Conservation (phyloP, 495 filamentous ascomycete genomes). For the Podospora pseudopauciseta region DNA sequence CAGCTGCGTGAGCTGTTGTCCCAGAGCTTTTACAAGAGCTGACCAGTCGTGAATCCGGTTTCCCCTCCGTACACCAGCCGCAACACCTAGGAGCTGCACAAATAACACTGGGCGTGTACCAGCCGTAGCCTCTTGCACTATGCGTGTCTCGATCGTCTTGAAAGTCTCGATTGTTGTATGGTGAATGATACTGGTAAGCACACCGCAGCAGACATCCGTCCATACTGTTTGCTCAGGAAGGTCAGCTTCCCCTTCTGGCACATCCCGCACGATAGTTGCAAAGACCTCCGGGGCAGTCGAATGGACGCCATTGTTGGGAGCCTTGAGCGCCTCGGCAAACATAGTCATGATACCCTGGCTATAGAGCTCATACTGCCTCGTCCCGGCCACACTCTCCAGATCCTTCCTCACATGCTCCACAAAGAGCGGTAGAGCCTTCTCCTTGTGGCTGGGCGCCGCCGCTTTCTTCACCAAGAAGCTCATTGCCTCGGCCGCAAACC, state of each 20-base stretch:
- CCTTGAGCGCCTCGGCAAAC: conserved; percentile 83
- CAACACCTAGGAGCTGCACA: conserved; percentile 61
- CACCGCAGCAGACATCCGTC: conserved; percentile 66
- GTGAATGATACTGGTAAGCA: conserved; percentile 76
- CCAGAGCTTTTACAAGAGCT: conserved; percentile 53
- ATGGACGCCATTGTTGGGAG: conserved; percentile 73
- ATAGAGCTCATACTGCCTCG: conserved; percentile 58
- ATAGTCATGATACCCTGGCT: conserved; percentile 85
- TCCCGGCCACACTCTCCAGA: conserved; percentile 50
- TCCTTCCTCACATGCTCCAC: conserved; percentile 66
- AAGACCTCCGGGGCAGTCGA: conserved; percentile 74
- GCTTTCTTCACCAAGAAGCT: conserved; percentile 91
- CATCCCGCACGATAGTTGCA: conserved; percentile 52
- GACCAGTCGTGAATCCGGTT: conserved; percentile 71
- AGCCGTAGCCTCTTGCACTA: conserved; percentile 46
- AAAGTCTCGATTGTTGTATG: conserved; percentile 71
- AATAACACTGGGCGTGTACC: conserved; percentile 48
- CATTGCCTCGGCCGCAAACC: conserved; percentile 91
- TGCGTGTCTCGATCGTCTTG: conserved; percentile 54
- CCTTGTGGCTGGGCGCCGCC: conserved; percentile 66
- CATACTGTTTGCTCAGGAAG: conserved; percentile 44
- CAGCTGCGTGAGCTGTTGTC: conserved; percentile 51
- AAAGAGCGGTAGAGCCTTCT: conserved; percentile 65
- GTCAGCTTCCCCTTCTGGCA: conserved; percentile 48
- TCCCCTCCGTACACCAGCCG: conserved; percentile 73